Percentiles rank a stretch among this genome's conserved stretches.
Conservation (phyloP, 495 filamentous ascomycete species). For the Penicillium daleae region DNA sequence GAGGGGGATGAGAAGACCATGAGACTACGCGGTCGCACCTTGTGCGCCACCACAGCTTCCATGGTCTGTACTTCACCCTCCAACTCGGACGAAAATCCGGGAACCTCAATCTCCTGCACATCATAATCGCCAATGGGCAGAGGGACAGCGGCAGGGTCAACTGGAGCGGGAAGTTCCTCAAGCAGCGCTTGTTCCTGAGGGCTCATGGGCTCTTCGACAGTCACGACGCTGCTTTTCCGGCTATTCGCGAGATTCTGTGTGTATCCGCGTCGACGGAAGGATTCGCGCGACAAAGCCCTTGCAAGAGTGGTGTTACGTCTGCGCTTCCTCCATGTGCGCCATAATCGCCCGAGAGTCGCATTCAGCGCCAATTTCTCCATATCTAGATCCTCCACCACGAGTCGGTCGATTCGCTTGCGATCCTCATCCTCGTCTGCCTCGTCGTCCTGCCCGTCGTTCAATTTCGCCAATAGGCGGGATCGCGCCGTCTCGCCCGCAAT, state of each 20-base stretch:
- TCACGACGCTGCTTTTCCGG: constrained; percentile 44
- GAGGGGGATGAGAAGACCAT: constrained; percentile 53
- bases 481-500: constrained; percentile 90
- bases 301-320: constrained; percentile 51
- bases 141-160: constrained; percentile 59
- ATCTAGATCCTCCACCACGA: constrained; percentile 87
- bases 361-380: constrained; percentile 93
- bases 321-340: constrained; percentile 94
- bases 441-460: constrained; percentile 32
- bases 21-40: constrained; percentile 66
- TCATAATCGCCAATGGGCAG: constrained; percentile 71
- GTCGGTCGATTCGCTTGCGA: constrained; percentile 54
- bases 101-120: constrained; percentile 73
- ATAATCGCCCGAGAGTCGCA: constrained; percentile 82
- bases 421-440: constrained; percentile 24
- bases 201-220: constrained; percentile 39
- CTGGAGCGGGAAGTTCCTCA: constrained; percentile 25
- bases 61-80: constrained; percentile 62
- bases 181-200: constrained; percentile 27
- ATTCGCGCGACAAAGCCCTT: constrained; percentile 48
- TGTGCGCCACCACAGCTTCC: constrained; percentile 49
- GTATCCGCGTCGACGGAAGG: constrained; percentile 43
- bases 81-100: constrained; percentile 60
- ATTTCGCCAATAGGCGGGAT: constrained; percentile 58
- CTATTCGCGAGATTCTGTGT: constrained; percentile 28